Percentiles rank a stretch among this genome's conserved stretches.
Conservation (phyloP, 495 filamentous ascomycete genomes). For the Sporormia fimetaria region DNA sequence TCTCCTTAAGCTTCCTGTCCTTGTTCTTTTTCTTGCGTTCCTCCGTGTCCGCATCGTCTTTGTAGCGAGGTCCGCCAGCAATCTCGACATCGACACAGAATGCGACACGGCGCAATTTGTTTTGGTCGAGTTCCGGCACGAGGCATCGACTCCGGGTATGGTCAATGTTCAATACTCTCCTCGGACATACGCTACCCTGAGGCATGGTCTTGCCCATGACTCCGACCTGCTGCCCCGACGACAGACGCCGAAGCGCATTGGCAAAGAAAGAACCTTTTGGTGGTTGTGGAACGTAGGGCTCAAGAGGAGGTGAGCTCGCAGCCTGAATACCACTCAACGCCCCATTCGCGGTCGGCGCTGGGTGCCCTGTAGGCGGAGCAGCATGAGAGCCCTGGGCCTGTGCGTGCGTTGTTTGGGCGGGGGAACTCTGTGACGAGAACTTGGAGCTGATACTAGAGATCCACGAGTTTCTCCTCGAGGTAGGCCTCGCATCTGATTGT, state of each 20-base stretch:
- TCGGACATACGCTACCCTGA: conserved; percentile 50
- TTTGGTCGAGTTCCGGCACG: conserved; percentile 65
- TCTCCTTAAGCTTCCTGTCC: conserved; percentile 57
- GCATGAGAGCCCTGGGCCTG: conserved; percentile 19
- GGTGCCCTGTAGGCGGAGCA: conserved; percentile 6
- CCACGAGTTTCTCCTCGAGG: conserved; percentile 63
- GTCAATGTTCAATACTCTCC: conserved; percentile 79
- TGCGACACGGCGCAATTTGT: conserved; percentile 72
- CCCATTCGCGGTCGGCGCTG: conserved; percentile 14
- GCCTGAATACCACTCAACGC: conserved; percentile 13
- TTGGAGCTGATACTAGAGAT: conserved; percentile 86
- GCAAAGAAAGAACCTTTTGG: conserved; percentile 64
- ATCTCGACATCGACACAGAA: conserved; percentile 98
- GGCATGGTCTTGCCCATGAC: conserved; percentile 38
- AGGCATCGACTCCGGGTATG: conserved; percentile 63
- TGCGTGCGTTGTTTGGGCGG: conserved; percentile 20
- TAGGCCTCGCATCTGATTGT: conserved; percentile 8
- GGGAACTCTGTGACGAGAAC: conserved; percentile 48
- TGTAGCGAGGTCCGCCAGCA: conserved; percentile 52
- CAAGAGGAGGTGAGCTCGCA: conserved; percentile 25
- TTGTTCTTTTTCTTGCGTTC: conserved; percentile 43
- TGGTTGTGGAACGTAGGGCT: conserved; percentile 55
- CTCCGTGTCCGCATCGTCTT: conserved; percentile 35
- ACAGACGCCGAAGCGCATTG: conserved; percentile 70
- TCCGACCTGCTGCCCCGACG: conserved; percentile 40